A percentile compares a stretch with the other conserved stretches of the same genome.
These are phyloP conservation scores for Pilasporangium apinafurcum DNA, from an alignment of 352 stramenopile genomes.

Conservation along the genomic window DNA sequence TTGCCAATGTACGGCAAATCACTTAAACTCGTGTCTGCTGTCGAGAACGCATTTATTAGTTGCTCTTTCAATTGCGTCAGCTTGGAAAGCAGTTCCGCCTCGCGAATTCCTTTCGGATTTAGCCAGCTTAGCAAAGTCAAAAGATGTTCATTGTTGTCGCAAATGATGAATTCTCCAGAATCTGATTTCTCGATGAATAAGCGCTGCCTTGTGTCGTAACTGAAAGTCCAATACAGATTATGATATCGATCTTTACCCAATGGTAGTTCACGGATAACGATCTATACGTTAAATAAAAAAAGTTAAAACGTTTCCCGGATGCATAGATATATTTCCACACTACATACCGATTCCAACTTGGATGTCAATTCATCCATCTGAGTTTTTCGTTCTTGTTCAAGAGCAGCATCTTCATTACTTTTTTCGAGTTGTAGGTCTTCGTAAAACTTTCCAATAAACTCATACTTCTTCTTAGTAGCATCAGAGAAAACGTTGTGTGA, in stretches of 20 bases:
- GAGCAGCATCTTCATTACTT: conserved; percentile 34
- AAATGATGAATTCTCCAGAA: conserved; percentile 52
- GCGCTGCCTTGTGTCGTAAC: conserved; percentile 45
- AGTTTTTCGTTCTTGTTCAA: conserved; percentile 42
- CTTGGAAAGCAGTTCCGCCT: conserved; percentile 54
- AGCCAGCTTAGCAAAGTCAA: conserved; percentile 52
- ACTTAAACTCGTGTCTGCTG: conserved; percentile 5
- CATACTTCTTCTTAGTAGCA: conserved; percentile 48
- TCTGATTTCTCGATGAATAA: conserved; percentile 69
- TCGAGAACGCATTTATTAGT: conserved; percentile 18
- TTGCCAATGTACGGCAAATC: conserved; percentile 20
- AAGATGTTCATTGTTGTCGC: conserved; percentile 32
- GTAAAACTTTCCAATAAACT: conserved; percentile 64
- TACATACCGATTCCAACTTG: conserved; percentile 26
- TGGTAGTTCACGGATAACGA: conserved; percentile 63
- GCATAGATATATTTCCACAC: neutral
- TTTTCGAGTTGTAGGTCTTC: conserved; percentile 48
- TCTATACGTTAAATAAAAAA: conserved; percentile 2
- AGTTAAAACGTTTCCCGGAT: neutral
- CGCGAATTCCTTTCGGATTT: conserved; percentile 68
- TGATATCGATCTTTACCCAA: conserved; percentile 70
- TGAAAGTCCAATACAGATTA: conserved; percentile 79
- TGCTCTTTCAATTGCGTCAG: conserved; percentile 38
- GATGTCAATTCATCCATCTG: conserved; percentile 29
- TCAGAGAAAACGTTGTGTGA: conserved; percentile 62